These are phyloP conservation scores for Colletotrichum ledebouriae DNA, from an alignment of 2,329 filamentous ascomycete genomes.

Conservation along the genomic window DNA sequence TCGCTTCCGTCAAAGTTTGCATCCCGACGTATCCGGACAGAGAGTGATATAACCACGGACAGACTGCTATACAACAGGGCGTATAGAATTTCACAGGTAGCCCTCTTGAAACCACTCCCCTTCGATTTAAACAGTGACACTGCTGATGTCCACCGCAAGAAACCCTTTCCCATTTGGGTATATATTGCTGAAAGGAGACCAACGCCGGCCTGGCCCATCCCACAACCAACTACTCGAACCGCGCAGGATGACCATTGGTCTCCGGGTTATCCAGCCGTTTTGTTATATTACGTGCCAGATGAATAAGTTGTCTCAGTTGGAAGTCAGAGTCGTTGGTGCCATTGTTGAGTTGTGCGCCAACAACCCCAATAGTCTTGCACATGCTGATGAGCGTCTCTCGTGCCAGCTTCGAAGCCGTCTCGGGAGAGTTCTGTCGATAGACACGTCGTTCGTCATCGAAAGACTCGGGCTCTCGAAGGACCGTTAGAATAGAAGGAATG, in stretches of 20 bases:
- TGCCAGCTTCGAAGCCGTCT: conserved; percentile 36
- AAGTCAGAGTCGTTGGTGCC: conserved; percentile 40
- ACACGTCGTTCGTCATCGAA: conserved; percentile 33
- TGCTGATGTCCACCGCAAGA: no score
- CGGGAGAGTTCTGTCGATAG: conserved; percentile 35
- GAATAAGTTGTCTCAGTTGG: conserved; percentile 38
- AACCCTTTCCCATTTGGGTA: no score
- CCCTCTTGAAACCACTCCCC: no score
- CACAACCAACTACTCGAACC: background rate
- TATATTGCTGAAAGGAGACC: no score
- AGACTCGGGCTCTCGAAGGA: conserved; percentile 35
- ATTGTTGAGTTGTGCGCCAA: conserved; percentile 39
- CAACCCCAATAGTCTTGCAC: conserved; percentile 37
- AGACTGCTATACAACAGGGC: no score
- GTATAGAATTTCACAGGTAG: no score
- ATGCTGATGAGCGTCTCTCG: conserved; percentile 39
- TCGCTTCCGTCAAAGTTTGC: no score
- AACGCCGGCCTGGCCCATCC: background rate
- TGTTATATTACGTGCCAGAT: conserved; percentile 38
- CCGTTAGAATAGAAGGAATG: conserved; percentile 37
- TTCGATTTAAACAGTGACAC: no score
- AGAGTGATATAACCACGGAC: no score
- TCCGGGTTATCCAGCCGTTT: conserved; percentile 35
- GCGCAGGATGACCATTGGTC: conserved; percentile 23
- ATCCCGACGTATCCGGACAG: no score